These are phyloP conservation scores for Cercospora sp. DNA, from an alignment of 2,329 filamentous ascomycete genomes.

Conservation along the genomic window DNA sequence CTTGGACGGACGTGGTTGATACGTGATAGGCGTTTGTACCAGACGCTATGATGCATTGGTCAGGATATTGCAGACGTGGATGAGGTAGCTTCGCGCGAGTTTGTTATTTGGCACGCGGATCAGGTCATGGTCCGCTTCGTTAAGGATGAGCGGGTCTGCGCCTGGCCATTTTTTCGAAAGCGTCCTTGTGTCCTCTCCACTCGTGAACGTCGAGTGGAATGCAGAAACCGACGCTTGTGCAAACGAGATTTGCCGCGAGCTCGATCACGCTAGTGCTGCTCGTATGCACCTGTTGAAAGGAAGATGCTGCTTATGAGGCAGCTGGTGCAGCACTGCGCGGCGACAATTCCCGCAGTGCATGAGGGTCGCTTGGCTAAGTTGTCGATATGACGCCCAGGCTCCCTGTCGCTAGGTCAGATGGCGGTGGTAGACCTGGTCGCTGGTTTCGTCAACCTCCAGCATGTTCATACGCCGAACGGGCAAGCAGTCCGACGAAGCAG, in stretches of 20 bases:
- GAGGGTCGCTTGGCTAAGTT: not conserved
- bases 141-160: not conserved
- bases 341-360: conserved; percentile 8
- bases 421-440: not conserved
- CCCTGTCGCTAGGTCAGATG: not conserved
- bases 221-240: not conserved
- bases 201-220: not conserved
- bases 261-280: not conserved
- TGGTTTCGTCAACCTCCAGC: not conserved
- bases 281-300: not conserved
- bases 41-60: not conserved
- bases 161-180: not conserved
- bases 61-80: not conserved
- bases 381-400: not conserved
- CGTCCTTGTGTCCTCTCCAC: not conserved
- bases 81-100: not conserved
- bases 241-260: not conserved
- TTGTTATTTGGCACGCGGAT: not conserved
- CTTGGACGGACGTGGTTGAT: not conserved
- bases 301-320: not conserved
- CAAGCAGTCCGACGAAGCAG: not conserved
- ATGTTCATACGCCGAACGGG: not conserved
- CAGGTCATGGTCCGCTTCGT: not conserved
- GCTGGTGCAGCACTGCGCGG: not conserved
- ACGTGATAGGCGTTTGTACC: not conserved